These are phyloP conservation scores for Citrus sp. DNA, from an alignment of 345 rosid genomes.

Conservation along the genomic window DNA sequence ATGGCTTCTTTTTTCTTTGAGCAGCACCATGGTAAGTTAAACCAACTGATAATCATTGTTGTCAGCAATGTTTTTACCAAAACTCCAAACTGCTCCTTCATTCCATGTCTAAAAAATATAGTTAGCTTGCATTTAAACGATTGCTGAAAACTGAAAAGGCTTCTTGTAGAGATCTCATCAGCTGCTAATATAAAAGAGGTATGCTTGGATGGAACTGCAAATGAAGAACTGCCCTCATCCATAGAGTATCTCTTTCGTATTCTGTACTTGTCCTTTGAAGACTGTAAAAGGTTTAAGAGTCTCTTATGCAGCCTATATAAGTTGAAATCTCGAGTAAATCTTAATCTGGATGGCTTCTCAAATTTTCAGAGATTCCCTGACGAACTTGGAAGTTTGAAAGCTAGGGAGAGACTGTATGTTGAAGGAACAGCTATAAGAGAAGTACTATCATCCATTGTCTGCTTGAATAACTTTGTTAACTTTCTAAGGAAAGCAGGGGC, in stretches of 20 bases:
- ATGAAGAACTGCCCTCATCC: background rate
- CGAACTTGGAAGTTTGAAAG: background rate
- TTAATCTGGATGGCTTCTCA: background rate
- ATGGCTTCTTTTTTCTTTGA: too few species aligned
- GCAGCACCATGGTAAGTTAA: too few species aligned
- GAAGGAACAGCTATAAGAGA: too few species aligned
- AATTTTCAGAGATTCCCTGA: background rate
- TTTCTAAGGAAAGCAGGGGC: too few species aligned
- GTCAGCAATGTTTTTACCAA: too few species aligned
- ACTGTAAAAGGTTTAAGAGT: background rate
- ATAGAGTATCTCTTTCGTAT: accelerated
- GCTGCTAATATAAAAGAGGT: background rate
- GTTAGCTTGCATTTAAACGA: background rate
- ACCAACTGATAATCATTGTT: too few species aligned
- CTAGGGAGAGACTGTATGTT: background rate
- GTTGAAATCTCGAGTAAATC: background rate
- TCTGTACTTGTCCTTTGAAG: background rate
- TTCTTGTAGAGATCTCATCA: background rate
- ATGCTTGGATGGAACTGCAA: background rate
- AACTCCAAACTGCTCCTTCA: too few species aligned
- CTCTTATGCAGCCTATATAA: background rate
- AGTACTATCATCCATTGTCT: too few species aligned
- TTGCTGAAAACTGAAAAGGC: background rate
- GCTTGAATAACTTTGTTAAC: too few species aligned
- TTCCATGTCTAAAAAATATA: too few species aligned